Conservation (phyloP, 2,329 filamentous ascomycete species). For the Drechslera avenae region DNA sequence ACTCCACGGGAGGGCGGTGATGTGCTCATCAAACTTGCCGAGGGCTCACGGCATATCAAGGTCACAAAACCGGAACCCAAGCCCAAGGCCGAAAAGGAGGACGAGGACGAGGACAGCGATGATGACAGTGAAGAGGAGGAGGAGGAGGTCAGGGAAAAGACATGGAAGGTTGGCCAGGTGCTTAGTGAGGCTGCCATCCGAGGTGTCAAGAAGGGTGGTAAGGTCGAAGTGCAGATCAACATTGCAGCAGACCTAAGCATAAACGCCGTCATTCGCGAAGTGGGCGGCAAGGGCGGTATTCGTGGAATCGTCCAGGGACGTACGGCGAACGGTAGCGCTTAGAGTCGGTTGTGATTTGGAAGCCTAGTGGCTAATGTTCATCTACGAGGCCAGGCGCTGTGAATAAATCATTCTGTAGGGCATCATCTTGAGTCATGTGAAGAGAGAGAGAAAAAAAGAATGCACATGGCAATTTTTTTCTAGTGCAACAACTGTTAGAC, state of each 20-base stretch:
- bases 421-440: neutral
- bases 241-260: conserved; percentile 79
- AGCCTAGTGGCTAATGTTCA: too few relatives aligned
- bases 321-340: conserved; percentile 42
- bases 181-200: conserved; percentile 86
- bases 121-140: conserved; percentile 73
- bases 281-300: conserved; percentile 80
- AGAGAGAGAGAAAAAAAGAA: neutral
- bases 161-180: conserved; percentile 84
- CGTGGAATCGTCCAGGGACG: conserved; percentile 37
- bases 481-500: neutral
- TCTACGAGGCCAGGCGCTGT: too few relatives aligned
- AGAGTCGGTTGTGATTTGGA: neutral
- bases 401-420: too few relatives aligned
- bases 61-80: conserved; percentile 86
- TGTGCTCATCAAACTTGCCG: conserved; percentile 84
- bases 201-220: conserved; percentile 82
- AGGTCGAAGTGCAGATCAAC: conserved; percentile 93
- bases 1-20: conserved; percentile 82
- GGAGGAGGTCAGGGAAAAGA: conserved; percentile 85
- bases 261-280: conserved; percentile 80
- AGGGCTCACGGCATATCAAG: conserved; percentile 90
- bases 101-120: conserved; percentile 66
- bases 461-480: neutral
- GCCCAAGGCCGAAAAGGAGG: conserved; percentile 67